These are phyloP conservation scores for Fusarium haematococcum DNA, from an alignment of 2,329 filamentous ascomycete genomes.

Conservation along the genomic window DNA sequence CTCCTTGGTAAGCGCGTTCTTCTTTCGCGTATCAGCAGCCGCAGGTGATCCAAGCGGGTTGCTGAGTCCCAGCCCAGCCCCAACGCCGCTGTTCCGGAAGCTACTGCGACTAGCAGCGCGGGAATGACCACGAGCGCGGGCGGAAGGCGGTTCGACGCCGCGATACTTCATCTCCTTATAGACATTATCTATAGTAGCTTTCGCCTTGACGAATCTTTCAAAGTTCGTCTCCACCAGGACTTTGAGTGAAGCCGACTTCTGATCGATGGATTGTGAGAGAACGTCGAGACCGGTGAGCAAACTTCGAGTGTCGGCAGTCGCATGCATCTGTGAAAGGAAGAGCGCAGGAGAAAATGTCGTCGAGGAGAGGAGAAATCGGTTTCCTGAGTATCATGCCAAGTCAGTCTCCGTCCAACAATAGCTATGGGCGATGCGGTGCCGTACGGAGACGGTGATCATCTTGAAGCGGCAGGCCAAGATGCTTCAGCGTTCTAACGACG, in stretches of 20 bases:
- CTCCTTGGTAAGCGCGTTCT: conserved; percentile 92
- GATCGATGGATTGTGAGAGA: conserved; percentile 91
- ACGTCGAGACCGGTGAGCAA: conserved; percentile 86
- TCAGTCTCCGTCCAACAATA: conserved; percentile 28
- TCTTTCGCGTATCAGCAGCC: conserved; percentile 72
- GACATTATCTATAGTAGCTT: conserved; percentile 98
- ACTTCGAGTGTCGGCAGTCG: conserved; percentile 83
- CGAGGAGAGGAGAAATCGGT: conserved; percentile 94
- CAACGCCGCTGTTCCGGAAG: conserved; percentile 66
- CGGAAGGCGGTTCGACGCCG: conserved; percentile 64
- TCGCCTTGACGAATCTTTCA: conserved; percentile 96
- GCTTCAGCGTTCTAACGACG: conserved; percentile 83
- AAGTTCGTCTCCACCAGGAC: conserved; percentile 98
- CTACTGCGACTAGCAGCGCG: conserved; percentile 76
- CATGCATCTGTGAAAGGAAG: conserved; percentile 93
- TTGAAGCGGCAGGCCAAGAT: conserved; percentile 82
- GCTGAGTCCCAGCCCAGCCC: conserved; percentile 51
- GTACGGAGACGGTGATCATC: conserved; percentile 82
- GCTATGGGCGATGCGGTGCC: conserved; percentile 47
- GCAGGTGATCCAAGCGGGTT: conserved; percentile 52
- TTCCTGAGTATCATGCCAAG: conserved; percentile 63
- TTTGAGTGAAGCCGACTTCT: conserved; percentile 97
- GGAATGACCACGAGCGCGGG: conserved; percentile 64
- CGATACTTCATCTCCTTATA: conserved; percentile 96
- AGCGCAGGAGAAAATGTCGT: conserved; percentile 93